Evolutionary conservation across 1,284 basidiomycete genomes (phyloP).

Genomic region (Cryptococcus hybrid): DNA sequence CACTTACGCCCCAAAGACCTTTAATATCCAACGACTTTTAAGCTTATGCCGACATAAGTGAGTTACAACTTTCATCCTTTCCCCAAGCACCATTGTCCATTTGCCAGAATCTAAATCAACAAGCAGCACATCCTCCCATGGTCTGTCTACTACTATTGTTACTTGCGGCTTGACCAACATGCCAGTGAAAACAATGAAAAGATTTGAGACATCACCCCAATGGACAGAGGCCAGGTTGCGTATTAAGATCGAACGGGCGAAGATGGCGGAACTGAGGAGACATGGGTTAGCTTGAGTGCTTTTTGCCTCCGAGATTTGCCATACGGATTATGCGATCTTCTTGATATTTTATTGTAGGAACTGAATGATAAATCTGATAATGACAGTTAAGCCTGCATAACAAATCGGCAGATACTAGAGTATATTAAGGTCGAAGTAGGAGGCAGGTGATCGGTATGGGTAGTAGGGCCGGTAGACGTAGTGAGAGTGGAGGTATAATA

Average conservation of each 20-base stretch:
- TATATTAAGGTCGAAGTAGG: no score
- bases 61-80: neutral
- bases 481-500: no score
- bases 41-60: slow-evolving; percentile 14
- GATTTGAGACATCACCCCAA: slow-evolving; percentile 1
- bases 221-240: slow-evolving; percentile 12
- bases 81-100: no score
- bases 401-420: no score
- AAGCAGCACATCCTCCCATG: slow-evolving; percentile 3
- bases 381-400: no score
- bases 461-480: no score
- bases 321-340: no score
- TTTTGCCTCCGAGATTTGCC: no score
- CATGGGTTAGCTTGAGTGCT: neutral
- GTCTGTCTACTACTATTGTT: slow-evolving; percentile 2
- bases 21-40: slow-evolving; percentile 7
- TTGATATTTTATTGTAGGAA: no score
- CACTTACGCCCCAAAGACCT: slow-evolving; percentile 18
- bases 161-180: neutral
- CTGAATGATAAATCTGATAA: no score
- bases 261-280: slow-evolving; percentile 6
- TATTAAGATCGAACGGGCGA: slow-evolving; percentile 16
- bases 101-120: no score
- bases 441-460: no score
- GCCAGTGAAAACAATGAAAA: slow-evolving; percentile 1